Conservation (phyloP, 1,284 basidiomycete species). For the Macrocybe sp. region DNA sequence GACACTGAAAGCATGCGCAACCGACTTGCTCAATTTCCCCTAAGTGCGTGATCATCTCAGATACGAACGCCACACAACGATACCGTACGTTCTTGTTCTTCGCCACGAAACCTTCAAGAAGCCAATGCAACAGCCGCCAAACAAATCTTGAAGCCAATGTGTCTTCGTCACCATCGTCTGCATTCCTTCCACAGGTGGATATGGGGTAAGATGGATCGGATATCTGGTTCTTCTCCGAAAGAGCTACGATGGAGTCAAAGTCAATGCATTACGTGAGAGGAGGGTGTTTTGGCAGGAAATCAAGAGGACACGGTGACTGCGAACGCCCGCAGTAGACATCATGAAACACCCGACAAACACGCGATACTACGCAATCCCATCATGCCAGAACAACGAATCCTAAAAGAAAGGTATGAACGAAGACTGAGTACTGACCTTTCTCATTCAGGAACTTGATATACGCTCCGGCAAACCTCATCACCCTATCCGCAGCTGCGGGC, state of each 20-base stretch:
- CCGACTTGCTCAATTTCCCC: conserved; percentile 78
- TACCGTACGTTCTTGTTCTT: conserved; percentile 90
- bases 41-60: conserved; percentile 75
- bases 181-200: conserved; percentile 21
- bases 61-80: conserved; percentile 73
- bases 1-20: background rate
- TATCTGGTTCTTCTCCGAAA: conserved; percentile 18
- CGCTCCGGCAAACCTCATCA: conserved; percentile 81
- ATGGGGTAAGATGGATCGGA: conserved; percentile 23
- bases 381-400: too few relatives aligned
- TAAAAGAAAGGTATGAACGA: too few relatives aligned
- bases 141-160: conserved; percentile 74
- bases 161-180: conserved; percentile 56
- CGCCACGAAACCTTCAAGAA: conserved; percentile 80
- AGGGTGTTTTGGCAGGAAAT: too few relatives aligned
- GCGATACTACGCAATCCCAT: too few relatives aligned
- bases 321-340: too few relatives aligned
- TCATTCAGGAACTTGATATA: conserved; percentile 80
- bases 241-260: too few relatives aligned
- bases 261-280: too few relatives aligned
- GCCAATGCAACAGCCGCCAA: conserved; percentile 67
- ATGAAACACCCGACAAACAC: too few relatives aligned
- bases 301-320: too few relatives aligned
- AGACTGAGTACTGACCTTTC: conserved; percentile 47
- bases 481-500: conserved; percentile 71